A percentile compares a stretch with the other conserved stretches of the same genome.
Evolutionary conservation across 2,329 filamentous ascomycete genomes (phyloP).

Genomic region (Talaromyces verruculosus): DNA sequence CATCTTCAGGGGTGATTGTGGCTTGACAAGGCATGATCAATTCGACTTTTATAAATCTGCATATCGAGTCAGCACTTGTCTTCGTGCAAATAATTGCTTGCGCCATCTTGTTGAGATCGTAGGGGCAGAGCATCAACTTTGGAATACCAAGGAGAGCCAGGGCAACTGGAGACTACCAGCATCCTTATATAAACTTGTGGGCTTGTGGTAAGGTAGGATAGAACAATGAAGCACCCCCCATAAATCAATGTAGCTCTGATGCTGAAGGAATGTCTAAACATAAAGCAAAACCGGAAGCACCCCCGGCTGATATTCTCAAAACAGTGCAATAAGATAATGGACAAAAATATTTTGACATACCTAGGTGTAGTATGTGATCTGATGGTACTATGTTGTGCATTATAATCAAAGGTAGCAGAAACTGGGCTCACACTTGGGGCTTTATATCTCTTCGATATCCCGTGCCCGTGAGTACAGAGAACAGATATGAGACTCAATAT

Average conservation of each 20-base stretch:
- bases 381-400: not conserved
- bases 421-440: not conserved
- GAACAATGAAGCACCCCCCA: constrained; percentile 2
- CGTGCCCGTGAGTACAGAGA: not conserved
- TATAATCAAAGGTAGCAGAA: not conserved
- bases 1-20: constrained; percentile 8
- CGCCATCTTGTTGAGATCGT: not conserved
- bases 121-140: not conserved
- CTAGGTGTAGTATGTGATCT: constrained; percentile 1
- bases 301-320: no score
- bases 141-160: not conserved
- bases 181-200: constrained; percentile 2
- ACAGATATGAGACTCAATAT: not conserved
- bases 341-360: not conserved
- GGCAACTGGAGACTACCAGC: not conserved
- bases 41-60: not conserved
- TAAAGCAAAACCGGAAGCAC: not conserved
- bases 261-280: not conserved
- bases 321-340: not conserved
- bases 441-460: not conserved
- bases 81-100: not conserved
- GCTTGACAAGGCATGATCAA: not conserved
- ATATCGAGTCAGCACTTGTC: not conserved
- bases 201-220: not conserved
- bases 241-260: not conserved